These are phyloP conservation scores for Cryomyces minteri DNA, from an alignment of 495 filamentous ascomycete genomes.

Conservation along the genomic window DNA sequence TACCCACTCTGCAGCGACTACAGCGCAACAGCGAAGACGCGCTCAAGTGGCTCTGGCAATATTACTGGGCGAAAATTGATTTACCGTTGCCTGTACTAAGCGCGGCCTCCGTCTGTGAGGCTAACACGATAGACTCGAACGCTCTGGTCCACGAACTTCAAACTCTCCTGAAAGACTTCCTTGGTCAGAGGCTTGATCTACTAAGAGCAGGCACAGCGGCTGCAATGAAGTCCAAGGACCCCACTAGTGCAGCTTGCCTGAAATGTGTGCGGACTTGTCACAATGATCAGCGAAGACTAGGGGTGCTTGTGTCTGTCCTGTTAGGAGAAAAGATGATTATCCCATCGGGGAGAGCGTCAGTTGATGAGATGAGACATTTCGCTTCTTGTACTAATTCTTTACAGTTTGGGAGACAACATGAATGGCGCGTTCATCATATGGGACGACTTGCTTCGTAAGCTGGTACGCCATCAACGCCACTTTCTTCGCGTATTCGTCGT, in stretches of 20 bases:
- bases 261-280: not conserved
- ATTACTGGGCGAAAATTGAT: slow-evolving; percentile 53
- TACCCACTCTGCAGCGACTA: slow-evolving; percentile 56
- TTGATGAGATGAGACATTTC: not conserved
- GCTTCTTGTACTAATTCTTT: not conserved
- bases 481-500: slow-evolving; percentile 4
- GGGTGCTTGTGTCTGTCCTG: slow-evolving; percentile 4
- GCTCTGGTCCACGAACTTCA: not conserved
- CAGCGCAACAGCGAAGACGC: slow-evolving; percentile 44
- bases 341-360: slow-evolving; percentile 8
- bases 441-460: slow-evolving; percentile 10
- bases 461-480: not conserved
- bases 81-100: not conserved
- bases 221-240: too few relatives aligned
- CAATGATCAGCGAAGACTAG: not conserved
- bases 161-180: too few relatives aligned
- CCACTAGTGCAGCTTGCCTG: too few relatives aligned
- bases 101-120: not conserved
- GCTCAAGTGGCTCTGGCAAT: slow-evolving; percentile 71
- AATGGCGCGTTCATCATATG: slow-evolving; percentile 18
- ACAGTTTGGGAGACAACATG: slow-evolving; percentile 9
- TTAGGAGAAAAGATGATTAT: slow-evolving; percentile 10
- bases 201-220: too few relatives aligned
- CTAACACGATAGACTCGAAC: not conserved
- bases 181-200: too few relatives aligned